phyloP scores from a whole-genome alignment of 768 basidiomycete genomes.

The Hortiboletus campestris region DNA sequence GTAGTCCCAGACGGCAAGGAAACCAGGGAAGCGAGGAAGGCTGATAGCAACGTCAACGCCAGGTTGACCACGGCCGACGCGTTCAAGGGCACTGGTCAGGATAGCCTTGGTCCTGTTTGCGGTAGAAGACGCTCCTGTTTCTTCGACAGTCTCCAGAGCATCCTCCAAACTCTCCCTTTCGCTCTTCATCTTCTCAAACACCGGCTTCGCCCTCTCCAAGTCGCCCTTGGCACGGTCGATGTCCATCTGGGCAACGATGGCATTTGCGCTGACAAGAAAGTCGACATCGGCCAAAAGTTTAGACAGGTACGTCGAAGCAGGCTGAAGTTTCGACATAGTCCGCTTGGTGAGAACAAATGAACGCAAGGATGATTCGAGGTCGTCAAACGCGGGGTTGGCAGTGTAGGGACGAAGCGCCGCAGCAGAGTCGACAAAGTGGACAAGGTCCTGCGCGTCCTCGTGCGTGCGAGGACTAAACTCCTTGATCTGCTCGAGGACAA shows the following conservation, averaged over 20 bases:
- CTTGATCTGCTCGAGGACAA: conserved; percentile 92
- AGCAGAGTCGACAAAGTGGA: conserved; percentile 97
- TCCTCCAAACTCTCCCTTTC: conserved; percentile 76
- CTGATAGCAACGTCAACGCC: conserved; percentile 50
- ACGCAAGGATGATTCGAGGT: conserved; percentile 85
- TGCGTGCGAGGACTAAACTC: conserved; percentile 89
- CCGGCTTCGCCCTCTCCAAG: conserved; percentile 66
- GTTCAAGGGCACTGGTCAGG: conserved; percentile 68
- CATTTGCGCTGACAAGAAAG: conserved; percentile 81
- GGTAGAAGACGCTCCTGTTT: conserved; percentile 58
- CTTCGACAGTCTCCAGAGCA: conserved; percentile 75
- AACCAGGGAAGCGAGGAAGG: conserved; percentile 81
- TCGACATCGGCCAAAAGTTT: conserved; percentile 91
- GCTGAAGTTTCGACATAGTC: conserved; percentile 92
- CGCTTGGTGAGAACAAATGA: conserved; percentile 96
- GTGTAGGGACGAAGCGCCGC: conserved; percentile 64
- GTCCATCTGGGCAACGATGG: conserved; percentile 80
- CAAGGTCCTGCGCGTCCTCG: conserved; percentile 87
- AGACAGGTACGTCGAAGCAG: conserved; percentile 86
- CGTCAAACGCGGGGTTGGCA: conserved; percentile 71
- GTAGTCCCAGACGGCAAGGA: conserved; percentile 84
- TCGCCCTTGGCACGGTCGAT: conserved; percentile 68
- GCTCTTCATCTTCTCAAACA: conserved; percentile 84
- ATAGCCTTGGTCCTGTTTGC: conserved; percentile 53
- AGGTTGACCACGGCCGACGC: conserved; percentile 72